These are phyloP conservation scores for Coemansia aciculifera DNA, from an alignment of 192 early-diverging fungal genomes.

Conservation along the genomic window DNA sequence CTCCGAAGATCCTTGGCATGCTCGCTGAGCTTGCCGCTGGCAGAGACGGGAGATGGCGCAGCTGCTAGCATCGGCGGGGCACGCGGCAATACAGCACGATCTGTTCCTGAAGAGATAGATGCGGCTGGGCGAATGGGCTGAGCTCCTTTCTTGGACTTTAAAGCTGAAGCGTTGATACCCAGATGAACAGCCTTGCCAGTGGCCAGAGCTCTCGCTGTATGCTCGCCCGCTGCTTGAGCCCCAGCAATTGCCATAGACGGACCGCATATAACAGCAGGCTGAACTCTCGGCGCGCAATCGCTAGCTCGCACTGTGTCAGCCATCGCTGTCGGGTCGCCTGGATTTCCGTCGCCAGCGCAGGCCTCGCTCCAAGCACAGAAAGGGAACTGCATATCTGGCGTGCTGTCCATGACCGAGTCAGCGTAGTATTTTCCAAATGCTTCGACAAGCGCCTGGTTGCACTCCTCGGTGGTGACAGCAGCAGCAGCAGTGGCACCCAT, in stretches of 20 bases:
- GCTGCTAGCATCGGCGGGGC: neutral
- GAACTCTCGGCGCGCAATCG: neutral
- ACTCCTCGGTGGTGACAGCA: neutral
- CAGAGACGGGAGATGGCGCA: neutral
- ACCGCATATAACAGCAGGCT: neutral
- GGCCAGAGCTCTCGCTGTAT: neutral
- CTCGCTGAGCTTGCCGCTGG: neutral
- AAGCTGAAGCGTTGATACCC: neutral
- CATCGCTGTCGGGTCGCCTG: neutral
- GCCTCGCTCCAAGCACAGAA: neutral
- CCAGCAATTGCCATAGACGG: neutral
- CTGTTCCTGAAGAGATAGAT: neutral
- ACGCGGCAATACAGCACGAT: neutral
- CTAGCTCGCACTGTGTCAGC: neutral
- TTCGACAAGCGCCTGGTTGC: conserved; percentile 17
- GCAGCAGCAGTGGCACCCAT: conserved; percentile 7
- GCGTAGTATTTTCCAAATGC: conserved; percentile 18
- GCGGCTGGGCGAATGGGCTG: neutral
- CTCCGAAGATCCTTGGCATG: neutral
- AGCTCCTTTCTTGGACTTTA: neutral
- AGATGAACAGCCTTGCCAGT: neutral
- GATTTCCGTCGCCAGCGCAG: neutral
- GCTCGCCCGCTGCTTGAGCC: neutral
- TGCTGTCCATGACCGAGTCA: neutral
- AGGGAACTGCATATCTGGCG: neutral